Conservation (phyloP, 179 eudicot species). For the Drosera spatulata region DNA sequence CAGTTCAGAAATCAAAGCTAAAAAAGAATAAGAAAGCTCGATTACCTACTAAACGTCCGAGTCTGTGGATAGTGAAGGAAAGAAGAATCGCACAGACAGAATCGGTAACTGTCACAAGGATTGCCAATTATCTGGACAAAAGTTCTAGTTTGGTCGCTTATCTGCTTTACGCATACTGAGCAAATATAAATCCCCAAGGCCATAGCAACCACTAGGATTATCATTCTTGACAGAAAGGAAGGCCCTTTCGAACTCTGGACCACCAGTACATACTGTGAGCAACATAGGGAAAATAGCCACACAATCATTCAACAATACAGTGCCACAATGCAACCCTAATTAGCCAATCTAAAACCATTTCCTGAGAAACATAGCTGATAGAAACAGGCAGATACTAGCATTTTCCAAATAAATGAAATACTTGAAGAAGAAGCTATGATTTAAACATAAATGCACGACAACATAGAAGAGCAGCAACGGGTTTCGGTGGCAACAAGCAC, state of each 20-base stretch:
- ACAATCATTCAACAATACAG: not conserved
- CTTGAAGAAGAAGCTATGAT: no score
- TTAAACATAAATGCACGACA: no score
- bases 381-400: no score
- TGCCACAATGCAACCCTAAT: not conserved
- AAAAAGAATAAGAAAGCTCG: not conserved
- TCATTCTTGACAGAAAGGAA: conserved; percentile 45
- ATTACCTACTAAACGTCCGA: conserved; percentile 54
- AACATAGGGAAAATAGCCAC: conserved; percentile 4
- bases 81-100: conserved; percentile 20
- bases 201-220: conserved; percentile 51
- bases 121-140: conserved; percentile 31
- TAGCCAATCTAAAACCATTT: no score
- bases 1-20: not conserved
- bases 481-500: no score
- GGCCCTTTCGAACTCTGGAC: conserved; percentile 62
- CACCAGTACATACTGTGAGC: conserved; percentile 39
- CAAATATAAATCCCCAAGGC: conserved; percentile 58
- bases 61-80: conserved; percentile 70
- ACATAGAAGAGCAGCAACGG: no score
- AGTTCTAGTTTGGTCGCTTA: conserved; percentile 22
- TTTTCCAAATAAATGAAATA: no score
- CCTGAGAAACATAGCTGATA: no score
- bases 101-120: conserved; percentile 13
- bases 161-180: conserved; percentile 65